Percentiles rank a stretch among this genome's conserved stretches.
Evolutionary conservation across 495 filamentous ascomycete species (phyloP).

Genomic region (Paragyromitra xinjiangensis): DNA sequence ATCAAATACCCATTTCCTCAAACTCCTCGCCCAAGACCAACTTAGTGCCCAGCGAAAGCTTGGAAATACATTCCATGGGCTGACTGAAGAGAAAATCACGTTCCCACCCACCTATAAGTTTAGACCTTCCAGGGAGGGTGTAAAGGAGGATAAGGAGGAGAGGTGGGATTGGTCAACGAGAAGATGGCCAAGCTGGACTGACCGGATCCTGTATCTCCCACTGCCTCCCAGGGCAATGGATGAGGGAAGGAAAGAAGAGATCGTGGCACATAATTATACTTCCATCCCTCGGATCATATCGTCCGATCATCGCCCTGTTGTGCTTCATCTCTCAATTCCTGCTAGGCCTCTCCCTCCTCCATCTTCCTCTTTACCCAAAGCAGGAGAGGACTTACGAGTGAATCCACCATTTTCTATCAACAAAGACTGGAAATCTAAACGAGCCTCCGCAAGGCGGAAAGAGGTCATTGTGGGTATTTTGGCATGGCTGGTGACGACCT

Average conservation of each 20-base stretch:
- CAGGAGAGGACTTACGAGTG: constrained; percentile 18
- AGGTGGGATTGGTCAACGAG: constrained; percentile 79
- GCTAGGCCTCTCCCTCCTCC: not conserved
- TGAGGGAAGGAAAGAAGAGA: constrained; percentile 52
- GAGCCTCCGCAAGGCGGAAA: constrained; percentile 38
- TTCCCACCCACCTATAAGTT: constrained; percentile 98
- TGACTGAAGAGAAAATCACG: constrained; percentile 74
- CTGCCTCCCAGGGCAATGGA: not conserved
- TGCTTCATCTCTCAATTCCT: constrained; percentile 46
- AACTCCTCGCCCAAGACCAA: constrained; percentile 79
- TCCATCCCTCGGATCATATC: constrained; percentile 77
- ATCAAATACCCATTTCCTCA: constrained; percentile 63
- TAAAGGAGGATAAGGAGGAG: constrained; percentile 59
- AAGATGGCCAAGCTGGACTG: constrained; percentile 93
- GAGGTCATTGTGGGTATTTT: constrained; percentile 52
- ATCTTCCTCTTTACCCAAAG: not conserved
- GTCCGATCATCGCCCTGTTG: constrained; percentile 79
- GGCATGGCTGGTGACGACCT: constrained; percentile 34
- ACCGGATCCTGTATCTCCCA: constrained; percentile 78
- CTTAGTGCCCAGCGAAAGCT: constrained; percentile 72
- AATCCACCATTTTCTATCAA: constrained; percentile 38
- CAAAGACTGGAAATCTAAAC: constrained; percentile 40
- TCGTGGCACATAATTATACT: constrained; percentile 69
- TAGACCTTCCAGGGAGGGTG: constrained; percentile 61
- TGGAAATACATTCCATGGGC: constrained; percentile 74